These are phyloP conservation scores for Cladosporium velox DNA, from an alignment of 2,329 filamentous ascomycete genomes.

Conservation along the genomic window DNA sequence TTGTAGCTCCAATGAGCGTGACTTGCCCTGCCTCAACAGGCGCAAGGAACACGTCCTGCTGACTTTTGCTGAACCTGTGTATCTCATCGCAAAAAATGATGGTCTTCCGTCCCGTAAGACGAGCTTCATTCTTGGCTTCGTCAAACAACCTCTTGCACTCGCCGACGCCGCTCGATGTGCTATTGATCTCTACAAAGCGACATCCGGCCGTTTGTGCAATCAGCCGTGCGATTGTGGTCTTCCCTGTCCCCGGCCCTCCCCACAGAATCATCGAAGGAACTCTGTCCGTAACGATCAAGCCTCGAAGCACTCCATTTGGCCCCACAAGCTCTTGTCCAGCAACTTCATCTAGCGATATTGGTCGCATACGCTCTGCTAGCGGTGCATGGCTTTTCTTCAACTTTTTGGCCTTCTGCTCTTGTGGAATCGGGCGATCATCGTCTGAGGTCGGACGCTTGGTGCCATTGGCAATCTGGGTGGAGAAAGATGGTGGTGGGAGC, in stretches of 20 bases:
- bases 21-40: conserved; percentile 79
- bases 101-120: conserved; percentile 82
- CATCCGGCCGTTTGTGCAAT: conserved; percentile 80
- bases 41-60: conserved; percentile 17
- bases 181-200: conserved; percentile 94
- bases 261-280: conserved; percentile 96
- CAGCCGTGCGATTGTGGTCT: conserved; percentile 89
- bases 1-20: conserved; percentile 91
- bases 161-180: conserved; percentile 80
- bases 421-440: conserved; percentile 20
- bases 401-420: conserved; percentile 54
- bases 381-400: conserved; percentile 71
- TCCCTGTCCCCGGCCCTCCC: conserved; percentile 78
- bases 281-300: conserved; percentile 79
- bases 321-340: conserved; percentile 92
- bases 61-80: conserved; percentile 65
- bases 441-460: conserved; percentile 33
- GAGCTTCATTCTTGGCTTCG: conserved; percentile 78
- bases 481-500: conserved; percentile 26
- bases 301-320: conserved; percentile 76
- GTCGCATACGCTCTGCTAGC: conserved; percentile 91
- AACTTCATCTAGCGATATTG: conserved; percentile 78
- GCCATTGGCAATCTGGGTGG: conserved; percentile 25
- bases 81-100: conserved; percentile 99
- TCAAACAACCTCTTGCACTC: conserved; percentile 92